Evolutionary conservation across 1,284 basidiomycete genomes (phyloP).

Genomic region (Trametes versicolor): DNA sequence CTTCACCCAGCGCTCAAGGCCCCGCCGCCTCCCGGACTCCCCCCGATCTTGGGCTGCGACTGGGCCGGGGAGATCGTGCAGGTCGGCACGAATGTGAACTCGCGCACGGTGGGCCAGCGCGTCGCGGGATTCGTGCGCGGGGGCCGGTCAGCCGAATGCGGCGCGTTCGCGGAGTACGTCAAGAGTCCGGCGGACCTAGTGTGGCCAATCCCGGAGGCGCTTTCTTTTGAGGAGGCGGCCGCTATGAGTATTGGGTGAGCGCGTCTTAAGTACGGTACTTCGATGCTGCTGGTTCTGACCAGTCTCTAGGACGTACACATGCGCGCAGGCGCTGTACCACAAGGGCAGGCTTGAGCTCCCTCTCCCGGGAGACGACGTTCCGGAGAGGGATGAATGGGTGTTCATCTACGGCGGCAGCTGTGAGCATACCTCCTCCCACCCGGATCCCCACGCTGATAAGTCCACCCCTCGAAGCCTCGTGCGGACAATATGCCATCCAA

Average conservation of each 20-base stretch:
- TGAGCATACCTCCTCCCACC: conserved; percentile 10
- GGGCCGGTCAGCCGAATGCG: conserved; percentile 35
- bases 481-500: conserved; percentile 56
- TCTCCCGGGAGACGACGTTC: conserved; percentile 8
- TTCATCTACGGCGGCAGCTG: conserved; percentile 42
- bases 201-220: conserved; percentile 44
- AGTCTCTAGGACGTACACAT: not conserved
- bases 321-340: conserved; percentile 43
- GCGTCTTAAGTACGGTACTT: conserved; percentile 30
- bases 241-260: conserved; percentile 29
- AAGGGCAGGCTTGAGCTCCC: conserved; percentile 31
- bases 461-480: conserved; percentile 35
- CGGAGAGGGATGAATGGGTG: conserved; percentile 32
- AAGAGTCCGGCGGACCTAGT: conserved; percentile 44
- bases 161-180: conserved; percentile 53
- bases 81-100: conserved; percentile 35
- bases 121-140: conserved; percentile 39
- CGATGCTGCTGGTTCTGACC: conserved; percentile 1
- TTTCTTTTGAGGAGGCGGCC: conserved; percentile 48
- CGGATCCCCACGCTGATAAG: not conserved
- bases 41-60: conserved; percentile 36
- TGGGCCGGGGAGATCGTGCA: conserved; percentile 36
- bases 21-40: not conserved
- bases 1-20: not conserved
- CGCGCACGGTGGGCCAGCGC: conserved; percentile 34